phyloP scores from a whole-genome alignment of 345 rosid species.

The Erucastrum elatum region DNA sequence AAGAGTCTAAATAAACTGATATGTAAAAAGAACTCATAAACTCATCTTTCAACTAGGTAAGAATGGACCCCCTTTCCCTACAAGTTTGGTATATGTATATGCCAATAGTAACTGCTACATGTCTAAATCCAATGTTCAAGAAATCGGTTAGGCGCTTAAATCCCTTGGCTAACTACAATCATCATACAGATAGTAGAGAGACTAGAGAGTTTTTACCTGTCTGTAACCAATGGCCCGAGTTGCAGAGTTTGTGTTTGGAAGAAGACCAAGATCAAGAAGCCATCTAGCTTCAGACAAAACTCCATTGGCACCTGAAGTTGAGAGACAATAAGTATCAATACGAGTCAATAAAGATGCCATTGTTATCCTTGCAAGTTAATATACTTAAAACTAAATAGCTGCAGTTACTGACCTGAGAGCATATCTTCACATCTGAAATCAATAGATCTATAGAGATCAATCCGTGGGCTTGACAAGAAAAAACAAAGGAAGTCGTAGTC shows the following conservation, averaged over 20 bases:
- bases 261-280: constrained; percentile 84
- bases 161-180: constrained; percentile 4
- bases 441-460: constrained; percentile 82
- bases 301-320: constrained; percentile 52
- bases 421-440: constrained; percentile 91
- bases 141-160: no score
- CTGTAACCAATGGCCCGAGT: constrained; percentile 93
- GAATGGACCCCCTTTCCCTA: no score
- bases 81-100: no score
- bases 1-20: not conserved
- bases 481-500: constrained; percentile 82
- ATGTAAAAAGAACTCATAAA: no score
- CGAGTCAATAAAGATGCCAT: no score
- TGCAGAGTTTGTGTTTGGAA: constrained; percentile 79
- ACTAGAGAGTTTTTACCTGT: no score
- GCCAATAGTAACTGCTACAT: not conserved
- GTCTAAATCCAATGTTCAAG: no score
- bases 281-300: constrained; percentile 78
- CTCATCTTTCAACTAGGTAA: no score
- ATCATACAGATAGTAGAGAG: constrained; percentile 5
- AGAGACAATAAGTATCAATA: constrained; percentile 16
- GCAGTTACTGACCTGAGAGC: constrained; percentile 61
- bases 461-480: constrained; percentile 76
- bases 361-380: not conserved
- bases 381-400: not conserved